These are phyloP conservation scores for Physaria fendleri DNA, from an alignment of 345 rosid genomes.

Conservation along the genomic window DNA sequence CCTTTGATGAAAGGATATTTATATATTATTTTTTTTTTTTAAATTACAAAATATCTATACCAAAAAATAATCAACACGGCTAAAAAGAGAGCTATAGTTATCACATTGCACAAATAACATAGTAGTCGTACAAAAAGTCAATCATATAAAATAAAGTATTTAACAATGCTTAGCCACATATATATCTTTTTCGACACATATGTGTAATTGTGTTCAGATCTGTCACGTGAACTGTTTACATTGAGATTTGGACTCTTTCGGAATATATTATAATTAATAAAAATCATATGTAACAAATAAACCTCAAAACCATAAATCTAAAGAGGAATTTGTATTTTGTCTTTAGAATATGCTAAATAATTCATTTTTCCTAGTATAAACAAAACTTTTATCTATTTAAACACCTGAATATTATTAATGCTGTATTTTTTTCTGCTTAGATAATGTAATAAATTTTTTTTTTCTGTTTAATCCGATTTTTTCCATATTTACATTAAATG, in stretches of 20 bases:
- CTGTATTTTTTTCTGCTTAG: too few relatives aligned
- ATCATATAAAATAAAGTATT: background rate
- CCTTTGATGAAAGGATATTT: background rate
- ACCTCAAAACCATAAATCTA: background rate
- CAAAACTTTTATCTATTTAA: too few relatives aligned
- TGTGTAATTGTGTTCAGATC: background rate
- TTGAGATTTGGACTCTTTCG: slow-evolving; percentile 20
- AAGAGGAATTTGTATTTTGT: too few relatives aligned
- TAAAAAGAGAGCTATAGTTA: background rate
- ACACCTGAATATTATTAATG: too few relatives aligned
- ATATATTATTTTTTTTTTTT: background rate
- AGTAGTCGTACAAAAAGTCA: slow-evolving; percentile 12
- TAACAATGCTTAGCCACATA: background rate
- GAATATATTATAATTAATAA: slow-evolving; percentile 8
- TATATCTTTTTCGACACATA: background rate
- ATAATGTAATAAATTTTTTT: too few relatives aligned
- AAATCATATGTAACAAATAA: background rate
- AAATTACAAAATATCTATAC: too few relatives aligned
- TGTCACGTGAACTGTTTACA: slow-evolving; percentile 31
- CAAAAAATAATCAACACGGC: too few relatives aligned
- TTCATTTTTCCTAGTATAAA: too few relatives aligned
- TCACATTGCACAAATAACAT: background rate
- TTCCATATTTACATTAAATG: too few relatives aligned
- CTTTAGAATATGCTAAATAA: too few relatives aligned
- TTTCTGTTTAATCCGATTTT: too few relatives aligned